These are phyloP conservation scores for Isochrysis galbana DNA, from an alignment of 78 protist genomes.

Conservation along the genomic window DNA sequence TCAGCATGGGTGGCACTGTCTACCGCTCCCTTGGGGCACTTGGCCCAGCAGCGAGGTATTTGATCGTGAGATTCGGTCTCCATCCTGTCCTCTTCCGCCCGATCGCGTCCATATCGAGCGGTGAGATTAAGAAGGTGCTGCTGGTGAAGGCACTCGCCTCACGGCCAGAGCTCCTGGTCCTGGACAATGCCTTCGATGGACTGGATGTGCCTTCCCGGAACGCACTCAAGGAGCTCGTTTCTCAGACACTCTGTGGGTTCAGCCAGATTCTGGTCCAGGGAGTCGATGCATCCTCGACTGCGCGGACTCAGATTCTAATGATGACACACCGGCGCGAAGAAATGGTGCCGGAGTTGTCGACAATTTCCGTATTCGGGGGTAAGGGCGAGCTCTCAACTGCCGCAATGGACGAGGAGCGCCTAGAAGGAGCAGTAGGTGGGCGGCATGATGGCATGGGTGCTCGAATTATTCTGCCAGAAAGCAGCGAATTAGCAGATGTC, in stretches of 20 bases:
- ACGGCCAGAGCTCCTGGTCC: background rate
- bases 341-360: background rate
- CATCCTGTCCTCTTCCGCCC: background rate
- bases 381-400: background rate
- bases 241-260: background rate
- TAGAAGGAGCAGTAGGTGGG: background rate
- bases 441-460: background rate
- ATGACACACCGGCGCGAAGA: background rate
- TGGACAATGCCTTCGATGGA: constrained; percentile 25
- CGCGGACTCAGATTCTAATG: background rate
- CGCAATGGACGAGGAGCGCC: background rate
- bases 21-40: background rate
- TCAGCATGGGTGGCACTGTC: background rate
- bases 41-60: background rate
- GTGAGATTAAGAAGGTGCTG: constrained; percentile 2
- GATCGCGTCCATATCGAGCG: background rate
- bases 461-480: too few species aligned
- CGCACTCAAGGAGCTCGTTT: background rate
- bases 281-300: background rate
- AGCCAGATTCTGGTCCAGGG: background rate
- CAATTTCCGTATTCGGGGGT: background rate
- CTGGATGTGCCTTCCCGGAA: background rate
- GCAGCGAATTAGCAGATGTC: too few species aligned
- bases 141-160: background rate
- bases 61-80: constrained; percentile 4